These are phyloP conservation scores for Nannochloropsis granulata DNA, from an alignment of 108 stramenopile genomes.

Conservation along the genomic window DNA sequence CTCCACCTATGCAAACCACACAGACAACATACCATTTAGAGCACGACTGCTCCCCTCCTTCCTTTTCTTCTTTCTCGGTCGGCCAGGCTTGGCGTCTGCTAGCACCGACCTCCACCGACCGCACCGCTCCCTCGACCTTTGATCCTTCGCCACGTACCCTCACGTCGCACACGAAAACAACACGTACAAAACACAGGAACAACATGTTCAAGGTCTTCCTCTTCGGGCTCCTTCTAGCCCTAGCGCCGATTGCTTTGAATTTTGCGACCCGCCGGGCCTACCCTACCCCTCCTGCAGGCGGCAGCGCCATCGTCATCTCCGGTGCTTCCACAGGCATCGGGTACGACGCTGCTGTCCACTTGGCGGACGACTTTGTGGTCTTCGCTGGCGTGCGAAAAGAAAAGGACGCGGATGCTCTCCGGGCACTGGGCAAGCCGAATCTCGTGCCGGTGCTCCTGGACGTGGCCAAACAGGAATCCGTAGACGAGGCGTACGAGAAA, in stretches of 20 bases:
- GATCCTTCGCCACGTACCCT: no score
- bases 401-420: background rate
- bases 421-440: background rate
- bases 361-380: background rate
- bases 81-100: no score
- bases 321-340: background rate
- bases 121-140: no score
- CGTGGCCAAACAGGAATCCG: background rate
- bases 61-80: no score
- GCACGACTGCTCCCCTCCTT: no score
- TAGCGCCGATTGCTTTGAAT: background rate
- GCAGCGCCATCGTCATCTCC: background rate
- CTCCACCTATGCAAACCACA: no score
- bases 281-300: background rate
- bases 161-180: background rate
- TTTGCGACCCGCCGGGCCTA: background rate
- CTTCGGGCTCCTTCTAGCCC: background rate
- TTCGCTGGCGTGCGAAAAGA: background rate
- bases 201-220: background rate
- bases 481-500: background rate
- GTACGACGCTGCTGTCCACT: background rate
- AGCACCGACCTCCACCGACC: no score
- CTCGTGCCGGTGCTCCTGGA: background rate
- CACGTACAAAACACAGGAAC: background rate
- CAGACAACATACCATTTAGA: no score